Conservation (phyloP, 768 basidiomycete genomes). For the Hygrophoropsis aurantiaca region DNA sequence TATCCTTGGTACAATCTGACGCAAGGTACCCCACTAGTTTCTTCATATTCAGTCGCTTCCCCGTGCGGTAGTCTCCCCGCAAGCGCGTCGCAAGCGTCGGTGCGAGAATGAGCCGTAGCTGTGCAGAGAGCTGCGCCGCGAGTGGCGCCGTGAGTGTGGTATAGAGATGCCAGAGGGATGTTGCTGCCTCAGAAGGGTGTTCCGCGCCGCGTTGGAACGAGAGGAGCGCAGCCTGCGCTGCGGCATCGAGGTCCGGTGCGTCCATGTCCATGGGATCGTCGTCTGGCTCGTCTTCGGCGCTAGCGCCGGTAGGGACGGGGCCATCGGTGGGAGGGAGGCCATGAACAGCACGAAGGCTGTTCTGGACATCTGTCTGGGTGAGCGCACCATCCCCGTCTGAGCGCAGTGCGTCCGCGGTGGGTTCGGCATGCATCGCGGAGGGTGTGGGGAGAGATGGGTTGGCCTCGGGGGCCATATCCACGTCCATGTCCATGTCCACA, state of each 20-base stretch:
- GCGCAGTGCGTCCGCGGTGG: slow-evolving; percentile 22
- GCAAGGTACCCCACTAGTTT: slow-evolving; percentile 98
- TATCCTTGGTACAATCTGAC: slow-evolving; percentile 98
- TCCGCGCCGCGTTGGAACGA: slow-evolving; percentile 53
- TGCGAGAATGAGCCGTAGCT: slow-evolving; percentile 92
- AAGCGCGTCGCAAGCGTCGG: slow-evolving; percentile 93
- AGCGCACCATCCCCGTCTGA: slow-evolving; percentile 48
- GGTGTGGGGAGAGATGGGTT: slow-evolving; percentile 15
- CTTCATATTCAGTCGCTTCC: slow-evolving; percentile 98
- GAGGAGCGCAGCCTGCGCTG: slow-evolving; percentile 54
- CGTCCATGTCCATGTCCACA: slow-evolving; percentile 45
- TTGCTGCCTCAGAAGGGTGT: slow-evolving; percentile 54
- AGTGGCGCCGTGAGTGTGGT: slow-evolving; percentile 88
- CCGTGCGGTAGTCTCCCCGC: slow-evolving; percentile 95
- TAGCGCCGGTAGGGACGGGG: slow-evolving; percentile 20
- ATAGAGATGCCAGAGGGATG: slow-evolving; percentile 90
- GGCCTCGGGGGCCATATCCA: slow-evolving; percentile 40
- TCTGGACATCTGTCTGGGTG: slow-evolving; percentile 30
- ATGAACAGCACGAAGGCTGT: slow-evolving; percentile 1
- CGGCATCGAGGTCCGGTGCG: slow-evolving; percentile 17
- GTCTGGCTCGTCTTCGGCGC: too few species aligned
- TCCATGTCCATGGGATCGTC: slow-evolving; percentile 25
- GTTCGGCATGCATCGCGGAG: slow-evolving; percentile 25
- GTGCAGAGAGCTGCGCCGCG: slow-evolving; percentile 90
- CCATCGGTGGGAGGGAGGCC: slow-evolving; percentile 19